Evolutionary conservation across 805 yeast species (phyloP).

Genomic region (Saccharomycopsis oosterbeekiorum): DNA sequence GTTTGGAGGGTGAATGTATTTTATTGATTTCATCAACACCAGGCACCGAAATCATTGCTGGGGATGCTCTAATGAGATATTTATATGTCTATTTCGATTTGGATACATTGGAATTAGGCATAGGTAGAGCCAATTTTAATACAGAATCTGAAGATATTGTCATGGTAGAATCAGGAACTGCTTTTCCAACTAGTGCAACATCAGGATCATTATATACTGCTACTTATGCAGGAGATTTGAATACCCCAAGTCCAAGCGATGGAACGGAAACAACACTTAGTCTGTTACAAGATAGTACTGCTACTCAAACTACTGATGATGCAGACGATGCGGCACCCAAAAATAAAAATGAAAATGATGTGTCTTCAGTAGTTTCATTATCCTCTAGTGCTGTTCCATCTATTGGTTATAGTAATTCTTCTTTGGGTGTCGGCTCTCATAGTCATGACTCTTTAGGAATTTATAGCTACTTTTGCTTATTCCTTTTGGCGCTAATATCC

Average conservation of each 20-base stretch:
- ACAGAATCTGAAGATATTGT: neutral
- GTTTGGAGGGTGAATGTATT: neutral
- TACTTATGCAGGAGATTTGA: neutral
- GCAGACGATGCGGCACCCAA: neutral
- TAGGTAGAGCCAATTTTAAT: slow-evolving; percentile 33
- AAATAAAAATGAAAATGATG: neutral
- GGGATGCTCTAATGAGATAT: slow-evolving; percentile 42
- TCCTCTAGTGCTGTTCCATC: neutral
- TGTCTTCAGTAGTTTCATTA: neutral
- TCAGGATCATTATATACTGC: neutral
- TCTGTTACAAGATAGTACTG: neutral
- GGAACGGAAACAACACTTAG: slow-evolving; percentile 4
- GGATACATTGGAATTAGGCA: slow-evolving; percentile 32
- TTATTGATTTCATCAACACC: neutral
- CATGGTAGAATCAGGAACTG: neutral
- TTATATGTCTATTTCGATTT: slow-evolving; percentile 49
- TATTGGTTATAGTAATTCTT: neutral
- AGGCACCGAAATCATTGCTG: slow-evolving; percentile 32
- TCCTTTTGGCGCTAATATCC: neutral
- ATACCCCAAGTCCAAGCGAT: neutral
- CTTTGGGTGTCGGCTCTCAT: neutral
- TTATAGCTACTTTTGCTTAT: neutral
- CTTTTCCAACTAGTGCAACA: slow-evolving; percentile 1
- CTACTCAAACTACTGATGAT: neutral
- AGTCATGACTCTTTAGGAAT: neutral